Evolutionary conservation across 192 early-diverging fungal species (phyloP).

Genomic region (Haplosporangium gracile): DNA sequence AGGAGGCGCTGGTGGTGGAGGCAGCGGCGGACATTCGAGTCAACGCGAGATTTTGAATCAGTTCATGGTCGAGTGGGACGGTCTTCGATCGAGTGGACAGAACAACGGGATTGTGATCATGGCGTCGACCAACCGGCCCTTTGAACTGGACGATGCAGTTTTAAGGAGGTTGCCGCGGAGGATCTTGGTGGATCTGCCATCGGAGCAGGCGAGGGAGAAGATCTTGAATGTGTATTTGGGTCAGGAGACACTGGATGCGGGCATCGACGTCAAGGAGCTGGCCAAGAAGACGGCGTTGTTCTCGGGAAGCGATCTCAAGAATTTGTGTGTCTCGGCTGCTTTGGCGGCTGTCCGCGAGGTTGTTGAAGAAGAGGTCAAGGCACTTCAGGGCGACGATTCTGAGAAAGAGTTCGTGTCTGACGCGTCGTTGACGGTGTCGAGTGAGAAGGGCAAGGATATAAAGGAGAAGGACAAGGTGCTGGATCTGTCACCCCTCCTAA

Average conservation of each 20-base stretch:
- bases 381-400: background rate
- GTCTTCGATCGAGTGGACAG: conserved; percentile 70
- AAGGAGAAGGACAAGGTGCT: conserved; percentile 17
- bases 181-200: conserved; percentile 94
- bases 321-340: conserved; percentile 91
- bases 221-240: conserved; percentile 84
- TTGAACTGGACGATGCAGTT: conserved; percentile 97
- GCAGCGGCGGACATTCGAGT: conserved; percentile 62
- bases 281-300: conserved; percentile 82
- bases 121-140: conserved; percentile 96
- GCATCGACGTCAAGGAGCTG: conserved; percentile 72
- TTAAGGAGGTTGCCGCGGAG: conserved; percentile 91
- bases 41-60: conserved; percentile 91
- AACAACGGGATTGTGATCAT: conserved; percentile 88
- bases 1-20: conserved; percentile 51
- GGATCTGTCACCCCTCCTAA: conserved; percentile 41
- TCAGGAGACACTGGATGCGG: conserved; percentile 77
- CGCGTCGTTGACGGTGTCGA: background rate
- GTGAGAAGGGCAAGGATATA: background rate
- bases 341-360: conserved; percentile 73
- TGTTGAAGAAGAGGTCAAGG: conserved; percentile 60
- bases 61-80: conserved; percentile 99
- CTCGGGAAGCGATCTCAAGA: conserved; percentile 96
- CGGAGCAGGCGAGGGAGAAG: conserved; percentile 74
- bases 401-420: background rate